Evolutionary conservation across 768 basidiomycete species (phyloP), one percentile per base, ranked within the genome.

Genomic region (Brasilioporus rufonigricans): DNA sequence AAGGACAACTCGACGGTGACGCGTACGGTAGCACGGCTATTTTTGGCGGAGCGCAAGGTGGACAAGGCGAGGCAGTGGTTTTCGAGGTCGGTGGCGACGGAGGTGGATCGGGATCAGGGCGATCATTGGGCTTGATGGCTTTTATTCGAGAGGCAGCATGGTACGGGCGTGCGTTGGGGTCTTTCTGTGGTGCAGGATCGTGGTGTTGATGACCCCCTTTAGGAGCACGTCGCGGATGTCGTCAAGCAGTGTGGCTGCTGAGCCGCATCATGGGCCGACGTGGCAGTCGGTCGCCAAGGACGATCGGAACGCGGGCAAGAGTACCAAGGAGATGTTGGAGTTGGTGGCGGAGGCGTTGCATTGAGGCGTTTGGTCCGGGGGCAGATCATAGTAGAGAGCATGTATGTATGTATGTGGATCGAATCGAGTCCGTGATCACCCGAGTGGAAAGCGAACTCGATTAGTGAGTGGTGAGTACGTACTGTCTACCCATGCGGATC

Each of bases 81-180:
- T 71, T 84, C 80, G 53, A 79, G 93, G 44, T 87, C 93, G 4
- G 85, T 91, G 18, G 83, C 77, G 24, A 81, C 82, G 52, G 70
- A 66, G 46, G 66, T 70, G 35, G 70, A 71, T 60, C 73, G 75
- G 21, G 92, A 93, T 70, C 70, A 85, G 24, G 93, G 95, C 2
- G 96, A 98, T 70, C 80, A 85, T 7, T 98, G 95, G 94, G 97
- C 81, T 2, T 98, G 95, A 94, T 98, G 95, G 93, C 76, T 92
- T 63, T 93, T 88, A 74, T 99, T 98, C 73, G 97, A 98, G 77
- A 76, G 84, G 57, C 86, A 95, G 71, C 91, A 98, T 71, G 95
- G 95, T 6, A 89, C 83, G 6, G 76, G 80, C 71, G 92, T 90
- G 44, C 46, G 82, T 49, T 19, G n/a, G n/a, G n/a, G n/a, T n/a